Base-by-base conservation (phyloP, 768 basidiomycete genomes). In the Tricholoma terreum region DNA sequence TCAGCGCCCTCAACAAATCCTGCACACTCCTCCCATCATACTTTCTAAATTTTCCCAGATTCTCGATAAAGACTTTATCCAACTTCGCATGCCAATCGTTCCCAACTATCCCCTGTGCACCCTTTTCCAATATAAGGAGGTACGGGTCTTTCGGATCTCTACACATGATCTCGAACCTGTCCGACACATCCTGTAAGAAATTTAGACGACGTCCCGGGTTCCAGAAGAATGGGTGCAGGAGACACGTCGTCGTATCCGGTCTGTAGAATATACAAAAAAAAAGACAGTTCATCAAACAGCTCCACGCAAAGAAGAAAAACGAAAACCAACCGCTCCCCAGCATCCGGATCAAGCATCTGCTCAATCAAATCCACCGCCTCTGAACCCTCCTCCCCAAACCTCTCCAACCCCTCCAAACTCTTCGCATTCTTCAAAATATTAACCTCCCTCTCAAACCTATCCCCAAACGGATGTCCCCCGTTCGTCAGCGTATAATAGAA, bases 221-320 rank as follows among this genome's bases (percentile, higher is more conserved):
- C 97, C 97, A 99, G 78, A 98, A 99, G 79, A 91, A 96, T 0
- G 97, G 97, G 74, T 98, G 96, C 19, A 90, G 75, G 17, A 98
- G 79, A 71, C 89, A 90, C n/a, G 84, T 84, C 11, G 83, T 84
- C 6, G 95, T 96, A 62, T 94, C 89, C 1, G 95, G 97, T 66
- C 96, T 93, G 65, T 22, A 54, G 35, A 43, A 7, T 2, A 6
- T 22, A 27, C 24, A 27, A 5, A 27, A n/a, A 15, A 49, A 27
- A 27, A 27, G 24, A 27, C 24, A 27, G 24, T 27, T 15, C 22
- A 38, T 51, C 24, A 24, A 15, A 30, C 22, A n/a, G 45, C 35
- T 11, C 14, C n/a, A 7, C 7, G 11, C 34, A 22, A 31, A 42
- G 14, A 12, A 43, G 40, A 38, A 15, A 27, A 17, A 30, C 11